Base-by-base conservation (phyloP, 441 rosid species). In the Brassica balearica region DNA sequence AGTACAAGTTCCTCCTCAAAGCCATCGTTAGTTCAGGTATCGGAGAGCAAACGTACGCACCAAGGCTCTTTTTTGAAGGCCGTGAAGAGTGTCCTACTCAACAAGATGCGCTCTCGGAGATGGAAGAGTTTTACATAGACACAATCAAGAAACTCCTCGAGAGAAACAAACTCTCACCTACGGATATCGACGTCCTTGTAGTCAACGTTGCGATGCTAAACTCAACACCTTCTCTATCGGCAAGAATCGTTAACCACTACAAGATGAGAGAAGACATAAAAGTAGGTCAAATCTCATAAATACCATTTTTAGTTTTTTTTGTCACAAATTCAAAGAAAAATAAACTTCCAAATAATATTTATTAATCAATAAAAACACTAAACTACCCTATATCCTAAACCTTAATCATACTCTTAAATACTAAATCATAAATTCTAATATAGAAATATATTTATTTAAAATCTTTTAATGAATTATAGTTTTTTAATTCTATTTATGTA, bases 41-140 rank as follows among this genome's bases (percentile, higher is more conserved):
- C n/a, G 93, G 95, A 5, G 92, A 92, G 69, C 84, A 87, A 59
- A 85, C 92, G 12, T 92, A 87, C 62, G 89, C 83, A 11, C 95
- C 97, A 0, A 81, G 67, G 77, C 70, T 75, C 15, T 74, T 88
- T 72, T 36, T 90, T 0, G 83, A 71, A 5, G 95, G 92, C 10
- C 81, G 87, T 62, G 95, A 89, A 80, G 87, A 81, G 48, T 32
- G 34, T 46, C 82, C 92, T 19, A 82, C 88, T 8, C 64, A 86
- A 1, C 14, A 56, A 1, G 95, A 88, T 46, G 85, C 83, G 6
- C 12, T 80, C 62, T 65, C 56, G 1, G 97, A 92, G 83, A 77
- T 89, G 71, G 92, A 90, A 41, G 97, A 83, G 53, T 74, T 91
- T 73, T 70, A 89, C 68, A 78, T 84, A 3, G 76, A 46, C 46